Conservation (phyloP, 192 early-diverging fungal genomes). For the Rhizoclosmatium globosum region DNA sequence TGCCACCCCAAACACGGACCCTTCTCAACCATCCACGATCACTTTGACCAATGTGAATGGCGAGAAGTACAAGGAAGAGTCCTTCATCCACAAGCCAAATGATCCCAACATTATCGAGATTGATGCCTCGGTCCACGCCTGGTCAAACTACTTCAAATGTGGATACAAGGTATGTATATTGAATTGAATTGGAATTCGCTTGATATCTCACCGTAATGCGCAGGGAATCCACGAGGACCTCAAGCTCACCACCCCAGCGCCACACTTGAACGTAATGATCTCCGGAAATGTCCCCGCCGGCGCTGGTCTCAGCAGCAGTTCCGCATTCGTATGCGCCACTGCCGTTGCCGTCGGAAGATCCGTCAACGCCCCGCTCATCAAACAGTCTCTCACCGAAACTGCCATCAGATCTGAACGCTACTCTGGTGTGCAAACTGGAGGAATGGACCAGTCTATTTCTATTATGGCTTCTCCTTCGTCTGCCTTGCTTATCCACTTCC, state of each 20-base stretch:
- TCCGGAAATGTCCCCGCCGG: slow-evolving; percentile 84
- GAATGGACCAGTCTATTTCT: slow-evolving; percentile 92
- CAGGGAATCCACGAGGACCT: slow-evolving; percentile 25
- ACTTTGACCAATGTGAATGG: slow-evolving; percentile 62
- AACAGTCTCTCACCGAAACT: slow-evolving; percentile 69
- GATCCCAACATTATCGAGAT: slow-evolving; percentile 70
- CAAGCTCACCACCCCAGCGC: slow-evolving; percentile 8
- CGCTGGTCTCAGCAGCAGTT: slow-evolving; percentile 85
- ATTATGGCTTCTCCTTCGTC: slow-evolving; percentile 76
- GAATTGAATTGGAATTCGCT: not conserved
- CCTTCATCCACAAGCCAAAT: slow-evolving; percentile 54
- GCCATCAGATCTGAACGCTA: slow-evolving; percentile 86
- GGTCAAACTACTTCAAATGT: slow-evolving; percentile 94
- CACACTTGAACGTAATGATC: slow-evolving; percentile 75
- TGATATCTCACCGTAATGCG: not conserved
- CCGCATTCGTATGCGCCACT: slow-evolving; percentile 84
- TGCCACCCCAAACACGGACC: slow-evolving; percentile 7
- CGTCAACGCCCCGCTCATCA: slow-evolving; percentile 51
- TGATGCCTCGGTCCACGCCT: slow-evolving; percentile 73
- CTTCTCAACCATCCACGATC: slow-evolving; percentile 48
- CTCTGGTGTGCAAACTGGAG: slow-evolving; percentile 75
- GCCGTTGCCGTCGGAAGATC: slow-evolving; percentile 72
- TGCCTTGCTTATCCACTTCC: slow-evolving; percentile 83
- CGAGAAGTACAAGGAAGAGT: slow-evolving; percentile 57
- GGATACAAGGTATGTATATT: slow-evolving; percentile 72